Evolutionary conservation across 257 asterid species (phyloP), one percentile per base, ranked within the genome.

Genomic region (Capsicum chinense): DNA sequence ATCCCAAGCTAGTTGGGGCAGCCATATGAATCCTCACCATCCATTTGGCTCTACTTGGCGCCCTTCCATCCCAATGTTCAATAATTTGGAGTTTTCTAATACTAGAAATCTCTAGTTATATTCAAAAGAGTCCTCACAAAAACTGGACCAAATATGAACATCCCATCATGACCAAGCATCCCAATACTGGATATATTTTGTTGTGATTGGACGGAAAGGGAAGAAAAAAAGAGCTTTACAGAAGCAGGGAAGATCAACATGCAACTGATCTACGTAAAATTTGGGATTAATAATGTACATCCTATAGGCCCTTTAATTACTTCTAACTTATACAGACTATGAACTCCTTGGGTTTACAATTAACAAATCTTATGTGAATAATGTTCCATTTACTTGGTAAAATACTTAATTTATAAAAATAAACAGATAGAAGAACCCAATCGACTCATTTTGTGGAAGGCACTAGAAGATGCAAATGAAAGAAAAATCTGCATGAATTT

Each of bases 191-290:
- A 74, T 33, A 12, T 50, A 12, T 21, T 73, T 73, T 73, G 80
- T 47, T 73, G 59, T 21, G 19, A 19, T 50, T 50, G 14, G 19
- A 1, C 21, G 13, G 35, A 17, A 70, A 19, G 62, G 15, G 13
- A 14, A 33, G 47, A 2, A 12, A 26, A 64, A 64, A 64, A 33
- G 9, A 64, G 33, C 10, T 33, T 9, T 33, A 12, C 0, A 50
- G 44, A 50, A 74, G n/a, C 81, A 50, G 10, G 81, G 62, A 74
- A 21, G 62, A 74, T 74, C 80, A 48, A 21, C 47, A 62, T 74
- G 81, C 81, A 13, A 74, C 81, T 74, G 81, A 74, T 74, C 81
- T 21, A 54, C 42, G 26, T 74, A 12, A 74, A 73, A 74, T 19
- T 44, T 74, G 2, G 13, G 62, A 12, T 50, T 21, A 19, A 74